Evolutionary conservation across 2,329 filamentous ascomycete species (phyloP).

Genomic region (Allantophomopsis lycopodina): DNA sequence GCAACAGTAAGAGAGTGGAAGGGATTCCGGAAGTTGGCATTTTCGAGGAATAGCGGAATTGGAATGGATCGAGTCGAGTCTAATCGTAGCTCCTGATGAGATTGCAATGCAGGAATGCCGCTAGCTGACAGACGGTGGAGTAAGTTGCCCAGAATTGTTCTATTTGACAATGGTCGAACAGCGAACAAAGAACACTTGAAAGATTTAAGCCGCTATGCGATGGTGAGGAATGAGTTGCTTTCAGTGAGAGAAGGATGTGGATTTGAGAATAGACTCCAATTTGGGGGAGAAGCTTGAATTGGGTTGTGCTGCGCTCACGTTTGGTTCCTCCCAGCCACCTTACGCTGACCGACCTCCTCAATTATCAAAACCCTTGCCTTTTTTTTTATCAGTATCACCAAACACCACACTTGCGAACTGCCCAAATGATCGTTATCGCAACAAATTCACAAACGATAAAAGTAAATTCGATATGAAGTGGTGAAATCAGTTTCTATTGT

Average conservation of each 20-base stretch:
- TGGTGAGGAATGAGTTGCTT: not conserved
- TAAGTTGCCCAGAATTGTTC: not conserved
- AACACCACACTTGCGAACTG: too few relatives aligned
- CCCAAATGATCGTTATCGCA: too few relatives aligned
- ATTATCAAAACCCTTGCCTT: not conserved
- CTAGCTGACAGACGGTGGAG: too few relatives aligned
- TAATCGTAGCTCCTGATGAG: not conserved
- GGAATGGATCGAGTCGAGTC: not conserved
- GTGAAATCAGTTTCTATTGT: too few relatives aligned
- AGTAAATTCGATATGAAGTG: too few relatives aligned
- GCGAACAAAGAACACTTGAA: not conserved
- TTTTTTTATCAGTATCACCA: too few relatives aligned
- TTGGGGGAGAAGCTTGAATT: not conserved
- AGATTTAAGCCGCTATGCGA: not conserved
- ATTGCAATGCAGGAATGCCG: not conserved
- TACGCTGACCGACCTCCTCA: not conserved
- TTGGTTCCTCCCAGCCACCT: not conserved
- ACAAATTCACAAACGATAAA: too few relatives aligned
- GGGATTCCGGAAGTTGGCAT: constrained; percentile 21
- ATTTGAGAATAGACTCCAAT: not conserved
- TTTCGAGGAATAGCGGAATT: constrained; percentile 8
- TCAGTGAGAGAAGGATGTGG: not conserved
- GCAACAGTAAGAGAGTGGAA: constrained; percentile 17
- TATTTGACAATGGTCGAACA: not conserved
- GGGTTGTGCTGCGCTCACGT: not conserved